phyloP scores from a whole-genome alignment of 1,284 basidiomycete genomes.

The Coniferiporia weirii region DNA sequence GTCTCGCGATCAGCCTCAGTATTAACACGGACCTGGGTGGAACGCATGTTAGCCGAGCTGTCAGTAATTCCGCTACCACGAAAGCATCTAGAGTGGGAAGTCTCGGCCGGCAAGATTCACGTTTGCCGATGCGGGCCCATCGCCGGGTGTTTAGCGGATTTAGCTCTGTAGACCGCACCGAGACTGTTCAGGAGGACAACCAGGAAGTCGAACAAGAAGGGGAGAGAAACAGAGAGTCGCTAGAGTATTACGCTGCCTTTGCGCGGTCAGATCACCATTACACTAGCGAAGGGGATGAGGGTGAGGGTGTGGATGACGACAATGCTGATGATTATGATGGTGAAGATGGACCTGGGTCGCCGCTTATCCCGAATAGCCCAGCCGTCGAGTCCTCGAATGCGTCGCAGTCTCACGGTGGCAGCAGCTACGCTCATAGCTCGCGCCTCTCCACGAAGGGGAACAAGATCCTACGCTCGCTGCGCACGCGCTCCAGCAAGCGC shows the following conservation, averaged over 20 bases:
- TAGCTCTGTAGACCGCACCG: not conserved
- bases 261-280: slow-evolving; percentile 1
- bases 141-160: not conserved
- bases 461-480: slow-evolving; percentile 13
- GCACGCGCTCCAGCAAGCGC: slow-evolving; percentile 7
- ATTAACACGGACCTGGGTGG: slow-evolving; percentile 8
- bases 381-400: slow-evolving; percentile 12
- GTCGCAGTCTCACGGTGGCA: slow-evolving; percentile 4
- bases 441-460: slow-evolving; percentile 3
- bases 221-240: not conserved
- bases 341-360: slow-evolving; percentile 2
- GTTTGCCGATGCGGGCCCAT: not conserved
- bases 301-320: not conserved
- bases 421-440: not conserved
- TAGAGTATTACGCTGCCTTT: slow-evolving; percentile 9
- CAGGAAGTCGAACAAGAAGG: not conserved
- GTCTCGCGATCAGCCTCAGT: slow-evolving; percentile 7
- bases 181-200: not conserved
- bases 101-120: not conserved
- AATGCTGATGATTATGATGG: not conserved
- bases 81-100: not conserved
- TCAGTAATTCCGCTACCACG: not conserved
- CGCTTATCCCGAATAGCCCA: slow-evolving; percentile 9
- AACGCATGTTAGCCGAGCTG: not conserved
- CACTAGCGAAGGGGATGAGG: not conserved